Base-by-base conservation (phyloP, 768 basidiomycete species). In the Hysterangium stoloniferum region DNA sequence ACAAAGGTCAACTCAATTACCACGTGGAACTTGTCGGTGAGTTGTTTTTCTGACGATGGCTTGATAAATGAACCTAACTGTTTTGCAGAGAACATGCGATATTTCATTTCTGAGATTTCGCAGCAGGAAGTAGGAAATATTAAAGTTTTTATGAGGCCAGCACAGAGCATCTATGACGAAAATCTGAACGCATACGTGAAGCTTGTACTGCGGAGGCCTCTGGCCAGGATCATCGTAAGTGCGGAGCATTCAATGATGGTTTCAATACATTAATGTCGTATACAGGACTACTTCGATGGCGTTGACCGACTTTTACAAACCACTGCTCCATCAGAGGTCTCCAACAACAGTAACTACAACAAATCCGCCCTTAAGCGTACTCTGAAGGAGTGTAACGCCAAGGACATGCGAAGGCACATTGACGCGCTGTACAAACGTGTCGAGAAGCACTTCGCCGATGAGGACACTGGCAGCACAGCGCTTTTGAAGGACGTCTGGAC, bases 1-100 rank as follows among this genome's bases (percentile, higher is more conserved):
- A 93, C 65, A 98, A 98, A 66, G 93, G 93, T 0, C 92, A 95
- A 61, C 75, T 98, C 46, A 97, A 97, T 65, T 96, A 91, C 57
- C 92, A 96, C 62, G 90, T 97, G 57, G 85, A 95, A 60, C 73
- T 98, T 54, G 86, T 97, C 51, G 95, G 95, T 94, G 60, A 59
- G 86, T 38, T 51, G 24, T 19, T 20, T 15, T 4, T n/a, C 15
- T 13, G 6, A 11, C 12, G 29, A 13, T 8, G 35, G 1, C 17
- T 4, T 6, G 24, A 22, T 19, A 43, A 7, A 15, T 40, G 28
- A 20, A 33, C 19, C 65, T 29, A 4, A 27, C 7, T 35, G 32
- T 20, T 51, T 20, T 25, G 2, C 61, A 98, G 95, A 96, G 67
- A 98, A 98, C 62, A 96, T 95, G 93, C 87, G 94, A 56, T 83